Percentiles rank a stretch among this genome's conserved stretches.
These are phyloP conservation scores for Furcasterigmium furcatum DNA, from an alignment of 2,329 filamentous ascomycete genomes.

Conservation along the genomic window DNA sequence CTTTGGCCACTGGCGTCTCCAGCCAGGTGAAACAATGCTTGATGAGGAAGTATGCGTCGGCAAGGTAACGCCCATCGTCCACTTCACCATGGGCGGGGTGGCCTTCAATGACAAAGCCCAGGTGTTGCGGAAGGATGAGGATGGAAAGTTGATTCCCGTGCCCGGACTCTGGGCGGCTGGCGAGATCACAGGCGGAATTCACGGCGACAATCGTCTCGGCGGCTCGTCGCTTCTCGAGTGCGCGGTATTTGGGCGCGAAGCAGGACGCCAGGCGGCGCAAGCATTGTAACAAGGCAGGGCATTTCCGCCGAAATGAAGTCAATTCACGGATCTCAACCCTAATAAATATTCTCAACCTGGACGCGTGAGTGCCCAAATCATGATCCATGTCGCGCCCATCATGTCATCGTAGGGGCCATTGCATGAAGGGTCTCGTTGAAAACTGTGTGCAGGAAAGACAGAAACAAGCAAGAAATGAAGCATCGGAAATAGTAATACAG, in stretches of 20 bases:
- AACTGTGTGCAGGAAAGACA: no score
- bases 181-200: slow-evolving; percentile 62
- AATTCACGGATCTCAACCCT: no score
- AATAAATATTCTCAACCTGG: no score
- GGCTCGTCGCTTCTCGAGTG: slow-evolving; percentile 62
- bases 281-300: no score
- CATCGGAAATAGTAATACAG: no score
- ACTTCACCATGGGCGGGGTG: slow-evolving; percentile 67
- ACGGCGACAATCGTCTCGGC: slow-evolving; percentile 60
- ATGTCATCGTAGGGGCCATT: no score
- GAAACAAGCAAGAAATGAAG: no score
- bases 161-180: slow-evolving; percentile 60
- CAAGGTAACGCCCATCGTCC: slow-evolving; percentile 58
- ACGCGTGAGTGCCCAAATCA: no score
- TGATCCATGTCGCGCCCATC: no score
- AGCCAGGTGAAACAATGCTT: slow-evolving; percentile 33
- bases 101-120: slow-evolving; percentile 51
- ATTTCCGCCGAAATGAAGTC: no score
- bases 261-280: slow-evolving; percentile 45
- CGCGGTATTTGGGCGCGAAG: slow-evolving; percentile 59
- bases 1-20: slow-evolving; percentile 55
- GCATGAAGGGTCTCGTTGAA: no score
- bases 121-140: slow-evolving; percentile 37
- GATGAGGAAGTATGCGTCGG: slow-evolving; percentile 56
- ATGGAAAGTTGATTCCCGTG: slow-evolving; percentile 37